These are phyloP conservation scores for Rhododendron williamsianum DNA, from an alignment of 148 eudicot genomes.

Conservation along the genomic window DNA sequence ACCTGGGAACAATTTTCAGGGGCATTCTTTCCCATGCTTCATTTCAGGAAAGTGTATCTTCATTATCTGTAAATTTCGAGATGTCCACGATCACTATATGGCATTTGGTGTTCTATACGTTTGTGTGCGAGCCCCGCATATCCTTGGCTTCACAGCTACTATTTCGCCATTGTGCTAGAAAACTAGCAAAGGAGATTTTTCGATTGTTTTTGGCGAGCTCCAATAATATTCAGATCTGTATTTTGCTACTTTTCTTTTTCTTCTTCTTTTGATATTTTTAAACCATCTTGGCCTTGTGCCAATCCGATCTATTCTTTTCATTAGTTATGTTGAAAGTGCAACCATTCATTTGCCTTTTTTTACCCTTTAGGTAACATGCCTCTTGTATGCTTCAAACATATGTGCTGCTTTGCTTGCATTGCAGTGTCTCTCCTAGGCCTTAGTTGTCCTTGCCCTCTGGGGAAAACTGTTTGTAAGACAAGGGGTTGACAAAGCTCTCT, in stretches of 20 bases:
- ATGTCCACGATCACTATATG: neutral
- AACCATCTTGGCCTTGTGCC: neutral
- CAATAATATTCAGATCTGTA: neutral
- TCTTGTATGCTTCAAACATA: conserved; percentile 1
- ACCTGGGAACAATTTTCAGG: neutral
- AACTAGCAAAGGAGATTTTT: neutral
- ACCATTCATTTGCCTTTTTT: neutral
- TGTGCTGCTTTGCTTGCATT: neutral
- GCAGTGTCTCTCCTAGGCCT: neutral
- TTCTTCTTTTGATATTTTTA: neutral
- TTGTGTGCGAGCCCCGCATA: neutral
- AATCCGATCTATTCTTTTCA: neutral
- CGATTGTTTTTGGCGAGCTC: neutral
- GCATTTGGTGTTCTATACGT: neutral
- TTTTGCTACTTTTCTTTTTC: neutral
- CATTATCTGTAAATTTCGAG: neutral
- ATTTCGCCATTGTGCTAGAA: neutral
- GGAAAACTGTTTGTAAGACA: neutral
- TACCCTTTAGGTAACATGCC: neutral
- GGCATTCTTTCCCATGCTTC: neutral
- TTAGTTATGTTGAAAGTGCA: neutral
- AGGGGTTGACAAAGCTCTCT: conserved; percentile 1
- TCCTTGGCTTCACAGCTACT: neutral
- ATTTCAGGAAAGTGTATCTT: neutral
- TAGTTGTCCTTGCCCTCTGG: neutral